phyloP scores from a whole-genome alignment of 371 early-diverging fungal genomes.

The Lichtheimia ornata region DNA sequence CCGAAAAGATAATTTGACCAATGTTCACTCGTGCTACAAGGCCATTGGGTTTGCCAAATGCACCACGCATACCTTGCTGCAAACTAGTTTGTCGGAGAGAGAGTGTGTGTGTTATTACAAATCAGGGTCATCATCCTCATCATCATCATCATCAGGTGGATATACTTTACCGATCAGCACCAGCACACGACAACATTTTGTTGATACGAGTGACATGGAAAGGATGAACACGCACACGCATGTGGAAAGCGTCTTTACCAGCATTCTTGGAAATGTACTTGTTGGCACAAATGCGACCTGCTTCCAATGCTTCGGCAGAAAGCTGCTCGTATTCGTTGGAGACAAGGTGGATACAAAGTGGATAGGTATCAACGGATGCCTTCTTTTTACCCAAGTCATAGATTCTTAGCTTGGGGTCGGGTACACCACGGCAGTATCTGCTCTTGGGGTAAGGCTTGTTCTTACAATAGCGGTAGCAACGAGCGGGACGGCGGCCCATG shows the following conservation, averaged over 20 bases:
- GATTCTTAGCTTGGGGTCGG: conserved; percentile 98
- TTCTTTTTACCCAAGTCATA: conserved; percentile 99
- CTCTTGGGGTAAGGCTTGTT: conserved; percentile 99
- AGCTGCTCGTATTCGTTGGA: conserved; percentile 99
- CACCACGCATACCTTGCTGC: conserved; percentile 99
- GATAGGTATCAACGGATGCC: conserved; percentile 98
- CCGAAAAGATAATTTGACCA: conserved; percentile 97
- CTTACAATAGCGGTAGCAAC: conserved; percentile 99
- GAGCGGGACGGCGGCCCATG: conserved; percentile 99
- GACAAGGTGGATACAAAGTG: conserved; percentile 94
- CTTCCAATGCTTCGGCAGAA: conserved; percentile 99
- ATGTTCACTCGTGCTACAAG: conserved; percentile 99
- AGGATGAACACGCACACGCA: conserved; percentile 99
- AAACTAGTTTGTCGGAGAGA: conserved; percentile 60
- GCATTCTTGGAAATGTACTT: conserved; percentile 99
- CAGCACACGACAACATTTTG: conserved; percentile 99
- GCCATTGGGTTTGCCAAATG: conserved; percentile 99
- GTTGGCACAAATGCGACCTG: conserved; percentile 99
- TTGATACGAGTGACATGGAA: conserved; percentile 99
- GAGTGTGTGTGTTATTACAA: background rate
- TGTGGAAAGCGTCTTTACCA: conserved; percentile 99
- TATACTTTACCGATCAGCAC: conserved; percentile 83
- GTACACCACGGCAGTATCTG: conserved; percentile 99
- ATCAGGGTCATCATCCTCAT: background rate
- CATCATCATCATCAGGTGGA: background rate